A percentile compares a stretch with the other conserved stretches of the same genome.
Conservation (phyloP, 345 rosid species). For the Clarkia xantiana region DNA sequence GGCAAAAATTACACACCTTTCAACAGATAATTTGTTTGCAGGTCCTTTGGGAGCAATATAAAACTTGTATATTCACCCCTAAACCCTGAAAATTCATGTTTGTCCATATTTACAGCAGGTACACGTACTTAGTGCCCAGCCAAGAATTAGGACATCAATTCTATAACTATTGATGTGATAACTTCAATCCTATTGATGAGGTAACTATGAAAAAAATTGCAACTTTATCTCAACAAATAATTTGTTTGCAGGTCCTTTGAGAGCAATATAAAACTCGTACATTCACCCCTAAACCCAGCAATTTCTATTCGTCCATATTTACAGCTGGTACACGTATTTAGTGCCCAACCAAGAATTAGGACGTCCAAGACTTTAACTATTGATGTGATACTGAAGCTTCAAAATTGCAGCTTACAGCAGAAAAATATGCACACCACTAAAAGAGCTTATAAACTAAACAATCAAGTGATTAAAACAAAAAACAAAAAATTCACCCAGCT, state of each 20-base stretch:
- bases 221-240: too few species aligned
- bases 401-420: too few species aligned
- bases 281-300: slow-evolving; percentile 63
- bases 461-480: too few species aligned
- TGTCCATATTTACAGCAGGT: slow-evolving; percentile 24
- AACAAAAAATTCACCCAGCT: too few species aligned
- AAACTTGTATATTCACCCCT: slow-evolving; percentile 16
- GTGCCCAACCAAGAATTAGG: slow-evolving; percentile 75
- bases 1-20: neutral
- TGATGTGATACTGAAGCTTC: too few species aligned
- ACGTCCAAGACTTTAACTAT: slow-evolving; percentile 12
- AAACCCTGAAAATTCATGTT: slow-evolving; percentile 13
- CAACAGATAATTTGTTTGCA: neutral
- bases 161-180: too few species aligned
- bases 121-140: slow-evolving; percentile 18
- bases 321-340: slow-evolving; percentile 54
- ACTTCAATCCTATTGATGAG: too few species aligned
- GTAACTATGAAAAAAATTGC: too few species aligned
- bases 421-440: too few species aligned
- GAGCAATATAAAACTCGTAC: slow-evolving; percentile 26
- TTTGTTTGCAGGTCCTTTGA: slow-evolving; percentile 32
- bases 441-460: too few species aligned
- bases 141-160: slow-evolving; percentile 16
- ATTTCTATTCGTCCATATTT: slow-evolving; percentile 53
- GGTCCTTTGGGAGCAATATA: slow-evolving; percentile 18